Conservation (phyloP, 2,329 filamentous ascomycete species). For the Claviceps spartinae region DNA sequence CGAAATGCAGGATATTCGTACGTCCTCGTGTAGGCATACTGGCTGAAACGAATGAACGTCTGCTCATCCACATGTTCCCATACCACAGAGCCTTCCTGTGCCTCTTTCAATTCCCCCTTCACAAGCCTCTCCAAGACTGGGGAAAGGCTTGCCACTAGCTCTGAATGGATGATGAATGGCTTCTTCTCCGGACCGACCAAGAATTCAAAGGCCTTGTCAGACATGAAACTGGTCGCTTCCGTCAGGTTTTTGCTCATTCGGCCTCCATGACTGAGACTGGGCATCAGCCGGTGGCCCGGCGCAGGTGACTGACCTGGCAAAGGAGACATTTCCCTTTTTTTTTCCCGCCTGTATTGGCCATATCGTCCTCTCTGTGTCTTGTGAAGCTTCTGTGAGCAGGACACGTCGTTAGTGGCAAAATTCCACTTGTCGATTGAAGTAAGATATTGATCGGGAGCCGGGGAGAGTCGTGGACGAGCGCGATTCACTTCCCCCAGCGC, state of each 20-base stretch:
- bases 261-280: too few species aligned
- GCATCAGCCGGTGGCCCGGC: too few species aligned
- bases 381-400: too few species aligned
- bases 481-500: too few species aligned
- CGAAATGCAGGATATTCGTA: not conserved
- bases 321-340: not conserved
- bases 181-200: not conserved
- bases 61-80: not conserved
- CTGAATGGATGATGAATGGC: not conserved
- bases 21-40: not conserved
- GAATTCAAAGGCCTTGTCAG: not conserved
- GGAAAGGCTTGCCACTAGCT: not conserved
- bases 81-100: not conserved
- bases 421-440: too few species aligned
- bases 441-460: too few species aligned
- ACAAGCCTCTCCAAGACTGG: not conserved
- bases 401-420: too few species aligned
- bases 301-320: not conserved
- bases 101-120: not conserved
- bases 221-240: not conserved
- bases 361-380: too few species aligned
- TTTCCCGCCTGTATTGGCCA: not conserved
- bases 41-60: not conserved
- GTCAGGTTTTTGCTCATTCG: not conserved
- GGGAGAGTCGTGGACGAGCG: too few species aligned